Percentiles rank a stretch among this genome's conserved stretches.
phyloP scores from a whole-genome alignment of 208 protist species.

The Trypanosoma boissoni region DNA sequence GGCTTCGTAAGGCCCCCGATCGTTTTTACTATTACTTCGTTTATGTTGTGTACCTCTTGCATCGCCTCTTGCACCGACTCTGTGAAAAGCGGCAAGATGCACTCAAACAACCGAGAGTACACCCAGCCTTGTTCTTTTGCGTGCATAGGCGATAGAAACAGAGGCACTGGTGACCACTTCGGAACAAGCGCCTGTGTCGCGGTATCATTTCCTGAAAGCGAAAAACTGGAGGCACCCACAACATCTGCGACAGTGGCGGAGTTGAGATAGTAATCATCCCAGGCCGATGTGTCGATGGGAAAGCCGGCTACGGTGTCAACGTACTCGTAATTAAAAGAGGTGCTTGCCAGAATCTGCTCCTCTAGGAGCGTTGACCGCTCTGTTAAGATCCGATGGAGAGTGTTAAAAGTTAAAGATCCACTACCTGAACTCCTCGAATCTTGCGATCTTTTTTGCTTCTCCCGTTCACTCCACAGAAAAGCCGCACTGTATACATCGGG shows the following conservation, averaged over 20 bases:
- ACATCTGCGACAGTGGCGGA: slow-evolving; percentile 31
- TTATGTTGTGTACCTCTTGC: not conserved
- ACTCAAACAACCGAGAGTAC: too few species aligned
- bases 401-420: not conserved
- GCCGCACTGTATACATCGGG: slow-evolving; percentile 40
- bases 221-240: slow-evolving; percentile 31
- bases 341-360: slow-evolving; percentile 17
- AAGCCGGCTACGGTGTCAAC: slow-evolving; percentile 50
- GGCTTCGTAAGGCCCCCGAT: not conserved
- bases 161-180: not conserved
- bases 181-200: too few species aligned
- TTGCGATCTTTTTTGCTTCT: not conserved
- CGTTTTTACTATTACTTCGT: not conserved
- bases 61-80: not conserved
- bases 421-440: not conserved
- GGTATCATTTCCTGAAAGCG: slow-evolving; percentile 8
- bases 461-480: slow-evolving; percentile 15
- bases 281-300: slow-evolving; percentile 63
- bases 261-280: slow-evolving; percentile 47
- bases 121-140: too few species aligned
- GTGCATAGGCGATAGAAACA: too few species aligned
- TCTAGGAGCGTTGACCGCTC: slow-evolving; percentile 3
- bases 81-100: too few species aligned
- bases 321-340: slow-evolving; percentile 60
- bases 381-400: not conserved